A percentile compares a stretch with the other conserved stretches of the same genome.
Evolutionary conservation across 129 eudicot genomes (phyloP).

Genomic region (Tagetes erecta): DNA sequence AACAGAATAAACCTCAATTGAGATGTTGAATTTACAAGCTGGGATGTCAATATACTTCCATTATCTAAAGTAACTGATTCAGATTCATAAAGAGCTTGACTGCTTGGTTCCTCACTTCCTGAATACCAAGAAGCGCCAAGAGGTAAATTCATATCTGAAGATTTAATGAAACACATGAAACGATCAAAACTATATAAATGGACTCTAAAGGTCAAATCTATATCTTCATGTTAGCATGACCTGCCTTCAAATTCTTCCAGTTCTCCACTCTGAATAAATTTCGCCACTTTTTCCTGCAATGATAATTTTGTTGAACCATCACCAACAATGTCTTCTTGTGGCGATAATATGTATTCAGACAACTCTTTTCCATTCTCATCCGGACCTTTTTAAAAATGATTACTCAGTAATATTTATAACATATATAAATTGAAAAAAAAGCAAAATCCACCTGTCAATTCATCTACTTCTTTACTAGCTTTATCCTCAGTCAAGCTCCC

Average conservation of each 20-base stretch:
- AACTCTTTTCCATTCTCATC: slow-evolving; percentile 43
- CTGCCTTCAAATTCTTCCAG: slow-evolving; percentile 68
- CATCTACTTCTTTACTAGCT: slow-evolving; percentile 30
- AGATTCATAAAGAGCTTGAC: slow-evolving; percentile 21
- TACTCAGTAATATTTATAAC: background rate
- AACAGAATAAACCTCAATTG: slow-evolving; percentile 42
- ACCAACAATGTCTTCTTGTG: slow-evolving; percentile 29
- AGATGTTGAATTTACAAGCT: slow-evolving; percentile 40
- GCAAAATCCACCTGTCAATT: slow-evolving; percentile 39
- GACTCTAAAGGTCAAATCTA: slow-evolving; percentile 4
- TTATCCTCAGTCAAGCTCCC: slow-evolving; percentile 35
- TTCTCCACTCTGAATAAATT: slow-evolving; percentile 69
- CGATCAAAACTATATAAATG: slow-evolving; percentile 2
- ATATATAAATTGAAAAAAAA: slow-evolving; percentile 7
- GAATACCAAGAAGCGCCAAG: slow-evolving; percentile 33
- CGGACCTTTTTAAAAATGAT: slow-evolving; percentile 47
- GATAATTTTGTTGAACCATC: slow-evolving; percentile 35
- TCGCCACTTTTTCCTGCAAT: slow-evolving; percentile 74
- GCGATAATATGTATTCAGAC: slow-evolving; percentile 35
- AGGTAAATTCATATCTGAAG: slow-evolving; percentile 17
- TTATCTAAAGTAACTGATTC: slow-evolving; percentile 28
- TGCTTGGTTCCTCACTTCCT: slow-evolving; percentile 34
- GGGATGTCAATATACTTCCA: slow-evolving; percentile 34
- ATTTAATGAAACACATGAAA: slow-evolving; percentile 23
- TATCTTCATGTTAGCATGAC: slow-evolving; percentile 14